Percentiles rank a stretch among this genome's conserved stretches.
phyloP scores from a whole-genome alignment of 371 early-diverging fungal genomes.

The Syncephalastrum racemosum region DNA sequence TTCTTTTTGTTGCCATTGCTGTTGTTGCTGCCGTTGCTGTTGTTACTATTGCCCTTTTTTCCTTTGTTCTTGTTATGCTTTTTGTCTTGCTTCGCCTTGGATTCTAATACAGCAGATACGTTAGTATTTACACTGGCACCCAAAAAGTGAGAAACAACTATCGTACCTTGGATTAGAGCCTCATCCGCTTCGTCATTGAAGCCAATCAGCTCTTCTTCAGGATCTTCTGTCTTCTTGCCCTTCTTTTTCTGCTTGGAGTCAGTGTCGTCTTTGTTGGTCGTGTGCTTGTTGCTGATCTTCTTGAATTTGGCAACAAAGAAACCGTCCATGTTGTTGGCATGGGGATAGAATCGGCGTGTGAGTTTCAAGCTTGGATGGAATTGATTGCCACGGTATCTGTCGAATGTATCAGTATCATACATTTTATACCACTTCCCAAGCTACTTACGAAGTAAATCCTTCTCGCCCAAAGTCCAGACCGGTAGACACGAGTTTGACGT shows the following conservation, averaged over 20 bases:
- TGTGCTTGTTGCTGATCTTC: slow-evolving; percentile 77
- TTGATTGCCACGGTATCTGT: slow-evolving; percentile 79
- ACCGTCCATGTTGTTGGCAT: slow-evolving; percentile 99
- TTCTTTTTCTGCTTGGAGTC: slow-evolving; percentile 16
- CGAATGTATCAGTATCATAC: background rate
- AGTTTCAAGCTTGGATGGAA: slow-evolving; percentile 88
- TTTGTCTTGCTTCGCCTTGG: slow-evolving; percentile 26
- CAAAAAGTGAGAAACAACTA: background rate
- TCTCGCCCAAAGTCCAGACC: slow-evolving; percentile 92
- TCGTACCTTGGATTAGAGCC: slow-evolving; percentile 57
- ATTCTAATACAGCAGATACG: slow-evolving; percentile 17
- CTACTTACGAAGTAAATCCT: slow-evolving; percentile 72
- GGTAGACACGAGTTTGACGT: slow-evolving; percentile 89
- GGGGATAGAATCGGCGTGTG: slow-evolving; percentile 97
- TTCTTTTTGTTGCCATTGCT: slow-evolving; percentile 4
- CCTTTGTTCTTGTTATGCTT: slow-evolving; percentile 13
- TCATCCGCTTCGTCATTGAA: slow-evolving; percentile 77
- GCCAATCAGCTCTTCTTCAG: slow-evolving; percentile 29
- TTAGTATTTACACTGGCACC: background rate
- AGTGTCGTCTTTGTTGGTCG: slow-evolving; percentile 40
- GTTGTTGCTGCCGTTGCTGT: background rate
- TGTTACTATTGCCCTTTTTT: background rate
- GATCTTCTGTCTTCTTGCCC: slow-evolving; percentile 9
- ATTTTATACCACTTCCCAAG: background rate
- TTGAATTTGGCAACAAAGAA: slow-evolving; percentile 99